A percentile compares a stretch with the other conserved stretches of the same genome.
These are phyloP conservation scores for Mycena metata DNA, from an alignment of 768 basidiomycete species.

Conservation along the genomic window DNA sequence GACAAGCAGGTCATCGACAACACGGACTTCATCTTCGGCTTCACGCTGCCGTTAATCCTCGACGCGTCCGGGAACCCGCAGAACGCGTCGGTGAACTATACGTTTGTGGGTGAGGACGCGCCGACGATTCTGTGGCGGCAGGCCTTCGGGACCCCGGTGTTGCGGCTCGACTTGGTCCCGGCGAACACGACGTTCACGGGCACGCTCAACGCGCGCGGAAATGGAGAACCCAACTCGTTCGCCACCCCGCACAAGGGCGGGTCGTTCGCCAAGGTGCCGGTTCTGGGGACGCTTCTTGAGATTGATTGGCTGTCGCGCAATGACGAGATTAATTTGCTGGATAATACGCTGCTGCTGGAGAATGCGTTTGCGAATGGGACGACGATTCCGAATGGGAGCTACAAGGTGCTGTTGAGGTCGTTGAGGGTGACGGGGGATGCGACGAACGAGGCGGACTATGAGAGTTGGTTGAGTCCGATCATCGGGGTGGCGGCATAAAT, in stretches of 20 bases:
- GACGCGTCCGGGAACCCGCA: conserved; percentile 58
- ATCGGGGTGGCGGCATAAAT: conserved; percentile 38
- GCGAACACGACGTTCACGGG: conserved; percentile 55
- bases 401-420: conserved; percentile 57
- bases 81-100: conserved; percentile 58
- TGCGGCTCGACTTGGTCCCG: conserved; percentile 65
- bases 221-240: conserved; percentile 52
- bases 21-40: conserved; percentile 62
- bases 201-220: conserved; percentile 53
- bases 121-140: conserved; percentile 59
- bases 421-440: conserved; percentile 59
- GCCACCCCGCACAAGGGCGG: conserved; percentile 50
- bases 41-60: conserved; percentile 57
- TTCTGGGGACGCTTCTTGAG: conserved; percentile 25
- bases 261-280: conserved; percentile 50
- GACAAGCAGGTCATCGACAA: conserved; percentile 67
- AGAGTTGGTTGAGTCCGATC: conserved; percentile 62
- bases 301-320: conserved; percentile 28
- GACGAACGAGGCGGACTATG: conserved; percentile 57
- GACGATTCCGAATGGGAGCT: conserved; percentile 57
- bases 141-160: conserved; percentile 62
- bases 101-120: conserved; percentile 58
- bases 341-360: conserved; percentile 44
- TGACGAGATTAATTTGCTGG: conserved; percentile 43
- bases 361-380: conserved; percentile 61